Evolutionary conservation across 768 basidiomycete species (phyloP), one percentile per base, ranked within the genome.

Genomic region (Guyanaporus albipodus): DNA sequence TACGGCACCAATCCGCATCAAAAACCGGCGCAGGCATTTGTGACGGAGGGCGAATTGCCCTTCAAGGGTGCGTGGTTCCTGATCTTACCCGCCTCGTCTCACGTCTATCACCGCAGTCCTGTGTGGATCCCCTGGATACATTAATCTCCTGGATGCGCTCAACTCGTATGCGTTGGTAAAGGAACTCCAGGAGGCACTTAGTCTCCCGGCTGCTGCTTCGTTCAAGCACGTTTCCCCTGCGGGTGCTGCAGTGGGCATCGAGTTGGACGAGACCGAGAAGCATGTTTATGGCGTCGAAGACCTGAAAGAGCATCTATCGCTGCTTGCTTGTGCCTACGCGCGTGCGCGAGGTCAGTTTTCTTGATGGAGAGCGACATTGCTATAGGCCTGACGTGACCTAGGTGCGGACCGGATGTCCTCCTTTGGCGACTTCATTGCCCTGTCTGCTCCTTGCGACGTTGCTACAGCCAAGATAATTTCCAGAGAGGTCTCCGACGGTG

Each of bases 201-300:
- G 74, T 28, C 81, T 98, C 37, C 94, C 96, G 15, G 96, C 96
- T 12, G 95, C 96, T 11, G 95, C 96, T 0, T 97, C 94, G 1
- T 99, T 98, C 83, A 99, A 99, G 72, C 96, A 99, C 62, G 96
- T 99, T 49, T 98, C 95, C 15, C 96, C 96, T 10, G 96, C 96
- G 2, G 96, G 96, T 41, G 93, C 90, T 6, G 96, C 94, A 22
- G 90, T 97, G 11, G 95, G 93, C 19, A 65, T 96, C 46, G 80
- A 80, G 61, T 76, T 99, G 35, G 76, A 83, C 55, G 85, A 88
- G 23, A 78, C 75, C 0, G 94, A 97, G 69, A 91, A 93, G 61
- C 83, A 87, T 57, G 94, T 98, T 1, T 98, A 97, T 54, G 95
- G 92, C 3, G 94, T 96, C 0, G 93, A 97, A 29, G 96, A 97